Conservation (phyloP, 306 rosid genomes). For the Astragalus membranaceus region DNA sequence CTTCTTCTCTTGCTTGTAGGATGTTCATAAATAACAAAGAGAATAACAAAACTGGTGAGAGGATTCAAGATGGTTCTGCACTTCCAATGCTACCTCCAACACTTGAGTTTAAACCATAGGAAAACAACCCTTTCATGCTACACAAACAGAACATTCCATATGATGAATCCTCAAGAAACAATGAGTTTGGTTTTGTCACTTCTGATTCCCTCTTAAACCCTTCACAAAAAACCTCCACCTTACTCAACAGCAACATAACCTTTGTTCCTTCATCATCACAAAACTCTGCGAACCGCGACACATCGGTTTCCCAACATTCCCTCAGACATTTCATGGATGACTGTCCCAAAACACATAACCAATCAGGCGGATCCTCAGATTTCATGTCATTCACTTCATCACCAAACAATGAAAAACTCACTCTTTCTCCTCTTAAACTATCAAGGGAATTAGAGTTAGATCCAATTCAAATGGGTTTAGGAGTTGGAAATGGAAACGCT, state of each 20-base stretch:
- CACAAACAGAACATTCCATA: slow-evolving; percentile 44
- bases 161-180: slow-evolving; percentile 46
- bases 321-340: slow-evolving; percentile 70
- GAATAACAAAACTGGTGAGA: slow-evolving; percentile 29
- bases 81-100: slow-evolving; percentile 57
- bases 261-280: slow-evolving; percentile 44
- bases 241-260: slow-evolving; percentile 22
- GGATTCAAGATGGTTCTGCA: slow-evolving; percentile 38
- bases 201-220: slow-evolving; percentile 68
- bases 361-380: slow-evolving; percentile 25
- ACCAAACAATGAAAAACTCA: slow-evolving; percentile 43
- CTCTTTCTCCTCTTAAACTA: slow-evolving; percentile 62
- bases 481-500: slow-evolving; percentile 27
- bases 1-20: slow-evolving; percentile 34
- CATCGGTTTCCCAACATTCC: slow-evolving; percentile 39
- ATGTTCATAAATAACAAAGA: slow-evolving; percentile 53
- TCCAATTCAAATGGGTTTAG: slow-evolving; percentile 57
- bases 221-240: slow-evolving; percentile 39
- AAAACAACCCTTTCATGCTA: slow-evolving; percentile 26
- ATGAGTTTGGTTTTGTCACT: slow-evolving; percentile 60
- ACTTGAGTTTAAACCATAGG: slow-evolving; percentile 42
- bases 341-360: slow-evolving; percentile 48
- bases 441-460: slow-evolving; percentile 57
- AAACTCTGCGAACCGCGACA: slow-evolving; percentile 15
- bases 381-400: slow-evolving; percentile 50